A percentile compares a stretch with the other conserved stretches of the same genome.
Evolutionary conservation across 805 yeast genomes (phyloP).

Genomic region (Suhomyces faveliae): DNA sequence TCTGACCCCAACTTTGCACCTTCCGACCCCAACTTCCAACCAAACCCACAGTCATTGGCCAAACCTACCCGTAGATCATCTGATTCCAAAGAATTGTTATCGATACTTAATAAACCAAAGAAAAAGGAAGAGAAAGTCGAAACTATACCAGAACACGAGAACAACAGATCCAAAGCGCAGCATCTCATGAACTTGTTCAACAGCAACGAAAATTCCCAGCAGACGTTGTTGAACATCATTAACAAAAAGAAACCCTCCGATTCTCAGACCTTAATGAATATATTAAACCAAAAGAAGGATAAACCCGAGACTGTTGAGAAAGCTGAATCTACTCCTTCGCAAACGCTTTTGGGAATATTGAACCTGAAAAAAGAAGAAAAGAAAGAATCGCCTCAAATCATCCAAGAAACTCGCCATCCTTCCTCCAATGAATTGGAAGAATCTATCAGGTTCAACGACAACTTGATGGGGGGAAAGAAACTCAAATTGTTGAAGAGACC

Average conservation of each 20-base stretch:
- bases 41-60: conserved; percentile 39
- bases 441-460: conserved; percentile 12
- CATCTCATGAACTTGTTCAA: conserved; percentile 29
- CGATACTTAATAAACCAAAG: conserved; percentile 34
- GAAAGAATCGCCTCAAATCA: too few species aligned
- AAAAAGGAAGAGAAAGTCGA: conserved; percentile 8
- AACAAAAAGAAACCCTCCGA: conserved; percentile 8
- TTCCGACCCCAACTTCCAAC: conserved; percentile 10
- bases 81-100: conserved; percentile 43
- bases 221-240: conserved; percentile 8
- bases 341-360: background rate
- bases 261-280: conserved; percentile 8
- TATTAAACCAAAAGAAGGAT: conserved; percentile 7
- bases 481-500: conserved; percentile 29
- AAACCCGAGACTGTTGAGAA: background rate
- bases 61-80: conserved; percentile 37
- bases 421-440: conserved; percentile 29
- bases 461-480: conserved; percentile 22
- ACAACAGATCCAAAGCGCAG: conserved; percentile 31
- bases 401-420: conserved; percentile 7
- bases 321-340: background rate
- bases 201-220: conserved; percentile 9
- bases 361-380: background rate
- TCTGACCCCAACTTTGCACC: conserved; percentile 2
- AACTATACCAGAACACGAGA: conserved; percentile 12